A percentile compares a stretch with the other conserved stretches of the same genome.
phyloP scores from a whole-genome alignment of 2,329 filamentous ascomycete species.

The Diaporthe amygdali region DNA sequence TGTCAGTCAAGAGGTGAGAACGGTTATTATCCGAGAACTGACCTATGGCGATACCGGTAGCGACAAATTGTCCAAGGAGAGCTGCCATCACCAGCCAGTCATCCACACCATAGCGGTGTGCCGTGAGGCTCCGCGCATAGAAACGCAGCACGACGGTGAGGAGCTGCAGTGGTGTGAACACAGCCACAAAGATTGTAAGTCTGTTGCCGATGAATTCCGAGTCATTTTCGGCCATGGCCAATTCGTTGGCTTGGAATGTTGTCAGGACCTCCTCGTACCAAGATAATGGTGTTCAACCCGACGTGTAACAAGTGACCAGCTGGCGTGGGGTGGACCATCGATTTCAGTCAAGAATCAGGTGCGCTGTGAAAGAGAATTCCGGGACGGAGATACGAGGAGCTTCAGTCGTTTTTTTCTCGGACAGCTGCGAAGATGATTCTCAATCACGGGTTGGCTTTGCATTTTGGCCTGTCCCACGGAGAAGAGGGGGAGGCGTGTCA shows the following conservation, averaged over 20 bases:
- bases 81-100: background rate
- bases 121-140: background rate
- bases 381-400: too few relatives aligned
- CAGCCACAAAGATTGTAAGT: background rate
- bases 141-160: background rate
- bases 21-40: background rate
- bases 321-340: too few relatives aligned
- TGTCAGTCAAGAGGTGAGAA: background rate
- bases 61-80: background rate
- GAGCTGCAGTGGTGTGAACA: background rate
- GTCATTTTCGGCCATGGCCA: background rate
- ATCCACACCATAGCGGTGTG: background rate
- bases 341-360: too few relatives aligned
- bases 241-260: background rate
- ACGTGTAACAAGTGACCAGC: background rate
- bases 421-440: too few relatives aligned
- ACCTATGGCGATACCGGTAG: constrained; percentile 1
- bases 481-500: too few relatives aligned
- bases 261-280: background rate
- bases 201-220: background rate
- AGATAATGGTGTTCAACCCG: background rate
- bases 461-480: too few relatives aligned
- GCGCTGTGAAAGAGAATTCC: too few relatives aligned
- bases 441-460: too few relatives aligned
- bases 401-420: too few relatives aligned